Evolutionary conservation across 2,329 filamentous ascomycete species (phyloP).

Genomic region (Paraphoma sp.): DNA sequence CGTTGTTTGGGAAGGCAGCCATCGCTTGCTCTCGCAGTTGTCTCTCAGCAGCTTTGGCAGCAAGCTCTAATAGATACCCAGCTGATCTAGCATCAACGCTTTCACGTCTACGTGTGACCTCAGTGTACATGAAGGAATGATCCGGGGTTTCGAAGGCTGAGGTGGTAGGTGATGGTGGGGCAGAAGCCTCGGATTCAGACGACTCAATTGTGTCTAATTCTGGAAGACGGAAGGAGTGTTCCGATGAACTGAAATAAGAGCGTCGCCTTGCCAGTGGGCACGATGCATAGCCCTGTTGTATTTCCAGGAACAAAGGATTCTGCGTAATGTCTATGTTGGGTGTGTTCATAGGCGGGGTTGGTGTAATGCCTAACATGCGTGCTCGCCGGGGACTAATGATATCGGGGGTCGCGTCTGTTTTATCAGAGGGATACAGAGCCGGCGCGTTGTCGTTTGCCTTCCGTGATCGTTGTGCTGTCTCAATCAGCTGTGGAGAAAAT

Average conservation of each 20-base stretch:
- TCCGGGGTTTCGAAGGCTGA: slow-evolving; percentile 57
- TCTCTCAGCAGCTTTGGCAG: slow-evolving; percentile 79
- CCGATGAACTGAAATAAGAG: slow-evolving; percentile 49
- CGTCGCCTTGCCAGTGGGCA: slow-evolving; percentile 36
- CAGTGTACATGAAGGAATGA: slow-evolving; percentile 56
- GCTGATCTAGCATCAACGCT: slow-evolving; percentile 79
- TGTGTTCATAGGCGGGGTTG: slow-evolving; percentile 54
- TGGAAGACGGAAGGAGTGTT: slow-evolving; percentile 66
- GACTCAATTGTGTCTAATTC: slow-evolving; percentile 68
- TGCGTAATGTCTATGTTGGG: slow-evolving; percentile 37
- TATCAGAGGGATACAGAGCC: slow-evolving; percentile 69
- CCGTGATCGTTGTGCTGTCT: slow-evolving; percentile 76
- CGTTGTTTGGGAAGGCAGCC: slow-evolving; percentile 75
- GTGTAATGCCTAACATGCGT: slow-evolving; percentile 55
- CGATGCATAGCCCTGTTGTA: slow-evolving; percentile 40
- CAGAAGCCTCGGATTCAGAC: slow-evolving; percentile 62
- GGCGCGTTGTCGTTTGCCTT: slow-evolving; percentile 69
- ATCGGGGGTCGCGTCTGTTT: slow-evolving; percentile 72
- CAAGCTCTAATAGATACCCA: slow-evolving; percentile 78
- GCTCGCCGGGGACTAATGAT: slow-evolving; percentile 31
- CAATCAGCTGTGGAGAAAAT: slow-evolving; percentile 82
- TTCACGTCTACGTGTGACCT: slow-evolving; percentile 63
- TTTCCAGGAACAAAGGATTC: slow-evolving; percentile 45
- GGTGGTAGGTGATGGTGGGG: slow-evolving; percentile 53
- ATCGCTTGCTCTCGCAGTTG: slow-evolving; percentile 80